phyloP scores from a whole-genome alignment of 176 grass and related monocot species.

The Bothriochloa decipiens region DNA sequence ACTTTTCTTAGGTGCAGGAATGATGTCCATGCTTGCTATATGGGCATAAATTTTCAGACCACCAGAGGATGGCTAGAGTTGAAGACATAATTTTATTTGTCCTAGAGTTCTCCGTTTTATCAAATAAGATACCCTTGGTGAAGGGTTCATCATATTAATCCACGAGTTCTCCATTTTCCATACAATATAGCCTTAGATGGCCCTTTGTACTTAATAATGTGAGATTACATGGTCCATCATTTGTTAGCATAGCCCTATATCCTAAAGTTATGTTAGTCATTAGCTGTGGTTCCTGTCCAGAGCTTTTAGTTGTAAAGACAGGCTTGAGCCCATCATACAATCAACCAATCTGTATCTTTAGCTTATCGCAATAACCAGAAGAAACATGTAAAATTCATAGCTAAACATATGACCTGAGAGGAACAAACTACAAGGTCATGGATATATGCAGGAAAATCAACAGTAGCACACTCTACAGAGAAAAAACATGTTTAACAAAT shows the following conservation, averaged over 20 bases:
- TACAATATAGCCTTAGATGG: slow-evolving; percentile 9
- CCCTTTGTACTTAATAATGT: slow-evolving; percentile 11
- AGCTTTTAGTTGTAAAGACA: not conserved
- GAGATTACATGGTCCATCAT: not conserved
- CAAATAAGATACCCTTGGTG: slow-evolving; percentile 20
- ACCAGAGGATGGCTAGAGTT: not conserved
- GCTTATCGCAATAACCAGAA: slow-evolving; percentile 35
- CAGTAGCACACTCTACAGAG: not conserved
- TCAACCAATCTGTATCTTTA: not conserved
- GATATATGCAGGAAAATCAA: not conserved
- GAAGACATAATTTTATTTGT: slow-evolving; percentile 19
- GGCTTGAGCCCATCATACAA: slow-evolving; percentile 1
- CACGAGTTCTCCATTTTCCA: slow-evolving; percentile 23
- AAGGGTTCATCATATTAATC: slow-evolving; percentile 32
- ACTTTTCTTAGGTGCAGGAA: slow-evolving; percentile 76
- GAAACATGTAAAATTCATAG: not conserved
- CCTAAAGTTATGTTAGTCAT: slow-evolving; percentile 5
- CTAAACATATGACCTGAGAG: not conserved
- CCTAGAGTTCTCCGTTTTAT: slow-evolving; percentile 4
- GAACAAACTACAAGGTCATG: not conserved
- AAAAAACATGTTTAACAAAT: slow-evolving; percentile 12
- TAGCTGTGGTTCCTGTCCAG: not conserved
- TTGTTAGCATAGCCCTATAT: not conserved
- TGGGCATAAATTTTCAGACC: slow-evolving; percentile 64
- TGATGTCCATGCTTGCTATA: slow-evolving; percentile 92